Conservation (phyloP, 2,329 filamentous ascomycete species). For the Acephala macrosclerotiorum region DNA sequence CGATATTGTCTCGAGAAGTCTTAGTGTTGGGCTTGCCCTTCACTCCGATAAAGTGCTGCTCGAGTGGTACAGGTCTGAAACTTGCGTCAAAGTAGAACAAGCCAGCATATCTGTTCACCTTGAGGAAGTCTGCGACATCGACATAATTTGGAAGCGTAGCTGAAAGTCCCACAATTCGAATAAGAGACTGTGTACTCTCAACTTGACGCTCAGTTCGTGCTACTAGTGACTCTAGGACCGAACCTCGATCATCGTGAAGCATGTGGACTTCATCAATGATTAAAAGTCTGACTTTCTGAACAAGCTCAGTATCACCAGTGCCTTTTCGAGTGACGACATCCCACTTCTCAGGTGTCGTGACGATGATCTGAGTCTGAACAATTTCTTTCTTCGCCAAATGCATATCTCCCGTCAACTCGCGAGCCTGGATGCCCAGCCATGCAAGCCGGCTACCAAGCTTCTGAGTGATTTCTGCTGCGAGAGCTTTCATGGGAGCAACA, state of each 20-base stretch:
- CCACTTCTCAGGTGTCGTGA: conserved; percentile 99
- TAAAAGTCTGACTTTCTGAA: conserved; percentile 93
- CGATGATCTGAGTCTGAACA: conserved; percentile 94
- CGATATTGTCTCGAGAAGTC: conserved; percentile 86
- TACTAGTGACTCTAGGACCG: conserved; percentile 94
- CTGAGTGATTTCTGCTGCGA: conserved; percentile 94
- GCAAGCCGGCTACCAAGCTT: conserved; percentile 91
- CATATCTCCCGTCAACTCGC: conserved; percentile 98
- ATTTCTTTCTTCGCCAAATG: conserved; percentile 97
- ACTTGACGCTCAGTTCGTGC: conserved; percentile 95
- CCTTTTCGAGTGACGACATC: conserved; percentile 97
- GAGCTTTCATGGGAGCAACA: conserved; percentile 97
- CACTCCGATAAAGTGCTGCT: conserved; percentile 97
- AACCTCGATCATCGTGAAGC: conserved; percentile 97
- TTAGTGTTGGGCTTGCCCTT: conserved; percentile 88
- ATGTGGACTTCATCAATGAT: conserved; percentile 99
- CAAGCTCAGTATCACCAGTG: conserved; percentile 94
- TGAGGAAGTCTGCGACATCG: conserved; percentile 96
- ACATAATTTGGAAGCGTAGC: conserved; percentile 96
- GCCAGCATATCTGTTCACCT: conserved; percentile 91
- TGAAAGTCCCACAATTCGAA: conserved; percentile 93
- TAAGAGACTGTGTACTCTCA: conserved; percentile 96
- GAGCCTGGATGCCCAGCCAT: conserved; percentile 91
- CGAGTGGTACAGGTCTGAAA: conserved; percentile 92
- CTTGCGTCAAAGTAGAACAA: conserved; percentile 97